Evolutionary conservation across 176 grass and related monocot genomes (phyloP).

Genomic region (Oryza punctata): DNA sequence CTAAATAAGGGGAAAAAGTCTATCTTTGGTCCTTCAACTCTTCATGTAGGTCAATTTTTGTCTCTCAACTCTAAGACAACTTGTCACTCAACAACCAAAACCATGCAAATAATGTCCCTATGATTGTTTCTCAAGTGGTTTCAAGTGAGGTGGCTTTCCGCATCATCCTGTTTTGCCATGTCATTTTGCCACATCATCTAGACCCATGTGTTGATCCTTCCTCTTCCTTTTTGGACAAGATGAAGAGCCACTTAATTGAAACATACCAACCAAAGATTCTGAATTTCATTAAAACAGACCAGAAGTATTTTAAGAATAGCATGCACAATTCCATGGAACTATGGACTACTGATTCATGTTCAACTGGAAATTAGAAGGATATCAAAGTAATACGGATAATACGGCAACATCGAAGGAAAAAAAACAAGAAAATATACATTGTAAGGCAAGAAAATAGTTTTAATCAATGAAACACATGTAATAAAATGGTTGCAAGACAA

Average conservation of each 20-base stretch:
- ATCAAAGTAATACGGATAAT: neutral
- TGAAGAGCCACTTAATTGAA: neutral
- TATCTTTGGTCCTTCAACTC: too few species aligned
- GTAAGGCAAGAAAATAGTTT: neutral
- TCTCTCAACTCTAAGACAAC: too few species aligned
- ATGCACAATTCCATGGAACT: neutral
- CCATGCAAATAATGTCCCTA: too few species aligned
- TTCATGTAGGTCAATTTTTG: too few species aligned
- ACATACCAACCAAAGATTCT: neutral
- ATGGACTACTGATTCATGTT: neutral
- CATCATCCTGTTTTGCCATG: too few species aligned
- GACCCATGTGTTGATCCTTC: too few species aligned
- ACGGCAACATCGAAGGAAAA: neutral
- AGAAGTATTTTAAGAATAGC: neutral
- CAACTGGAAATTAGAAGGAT: constrained; percentile 2
- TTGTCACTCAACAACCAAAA: too few species aligned
- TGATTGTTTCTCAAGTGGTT: too few species aligned
- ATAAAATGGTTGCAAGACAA: neutral
- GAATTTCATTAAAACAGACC: neutral
- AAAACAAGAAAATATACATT: neutral
- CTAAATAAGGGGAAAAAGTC: too few species aligned
- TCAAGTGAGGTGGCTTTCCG: too few species aligned
- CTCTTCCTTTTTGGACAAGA: neutral
- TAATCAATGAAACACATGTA: neutral
- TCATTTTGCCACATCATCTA: too few species aligned